Conservation (phyloP, 108 stramenopile species). For the Stephanodiscus minutulus region DNA sequence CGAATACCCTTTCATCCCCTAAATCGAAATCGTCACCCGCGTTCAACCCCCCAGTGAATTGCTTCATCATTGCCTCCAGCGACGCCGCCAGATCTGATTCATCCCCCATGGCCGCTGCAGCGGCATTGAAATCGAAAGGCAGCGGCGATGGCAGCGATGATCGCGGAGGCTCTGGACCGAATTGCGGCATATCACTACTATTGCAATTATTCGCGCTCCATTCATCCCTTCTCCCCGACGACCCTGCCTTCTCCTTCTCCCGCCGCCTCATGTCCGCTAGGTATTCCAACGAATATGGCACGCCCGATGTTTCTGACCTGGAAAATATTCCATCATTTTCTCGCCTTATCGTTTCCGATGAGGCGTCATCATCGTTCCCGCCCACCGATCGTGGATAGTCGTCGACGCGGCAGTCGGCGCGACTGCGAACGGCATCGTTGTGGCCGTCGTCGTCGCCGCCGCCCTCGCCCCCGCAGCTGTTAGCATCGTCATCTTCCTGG, state of each 20-base stretch:
- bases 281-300: slow-evolving; percentile 18
- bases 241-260: neutral
- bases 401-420: slow-evolving; percentile 4
- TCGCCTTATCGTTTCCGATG: neutral
- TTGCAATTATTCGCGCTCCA: slow-evolving; percentile 1
- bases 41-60: slow-evolving; percentile 17
- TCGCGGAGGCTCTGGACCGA: slow-evolving; percentile 37
- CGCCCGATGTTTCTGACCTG: slow-evolving; percentile 2
- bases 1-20: slow-evolving; percentile 19
- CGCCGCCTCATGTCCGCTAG: slow-evolving; percentile 7
- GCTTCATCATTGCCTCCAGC: slow-evolving; percentile 37
- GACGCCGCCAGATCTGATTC: slow-evolving; percentile 38
- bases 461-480: neutral
- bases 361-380: neutral
- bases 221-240: too few relatives aligned
- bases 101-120: slow-evolving; percentile 16
- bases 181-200: neutral
- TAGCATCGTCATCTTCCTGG: neutral
- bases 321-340: too few relatives aligned
- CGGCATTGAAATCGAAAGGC: neutral
- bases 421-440: neutral
- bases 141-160: slow-evolving; percentile 9
- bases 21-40: neutral
- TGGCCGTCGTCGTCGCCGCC: neutral
- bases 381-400: neutral